Conservation (phyloP, 805 yeast genomes). For the Saturnispora saitoi region DNA sequence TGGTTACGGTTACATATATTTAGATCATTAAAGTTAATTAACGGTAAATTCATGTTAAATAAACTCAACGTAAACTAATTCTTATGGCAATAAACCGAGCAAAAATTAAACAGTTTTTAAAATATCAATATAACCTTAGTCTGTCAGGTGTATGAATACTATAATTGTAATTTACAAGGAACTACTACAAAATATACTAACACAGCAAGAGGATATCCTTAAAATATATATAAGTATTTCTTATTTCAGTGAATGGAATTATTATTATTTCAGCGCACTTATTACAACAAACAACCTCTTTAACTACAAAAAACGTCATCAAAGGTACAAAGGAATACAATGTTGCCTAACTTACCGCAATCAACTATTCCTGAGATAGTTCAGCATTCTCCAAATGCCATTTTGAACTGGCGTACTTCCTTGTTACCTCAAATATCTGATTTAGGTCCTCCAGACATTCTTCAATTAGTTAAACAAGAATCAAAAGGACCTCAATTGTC, state of each 20-base stretch:
- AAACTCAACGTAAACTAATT: no score
- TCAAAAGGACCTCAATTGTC: constrained; percentile 22
- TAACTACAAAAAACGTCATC: background rate
- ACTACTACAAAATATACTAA: no score
- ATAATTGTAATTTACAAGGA: no score
- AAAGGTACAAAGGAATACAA: background rate
- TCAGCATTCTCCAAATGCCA: constrained; percentile 41
- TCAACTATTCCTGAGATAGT: constrained; percentile 33
- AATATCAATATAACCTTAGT: no score
- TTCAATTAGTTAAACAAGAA: constrained; percentile 36
- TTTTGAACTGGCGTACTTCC: constrained; percentile 55
- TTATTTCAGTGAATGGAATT: background rate
- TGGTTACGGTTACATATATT: no score
- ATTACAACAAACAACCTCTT: background rate
- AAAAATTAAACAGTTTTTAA: no score
- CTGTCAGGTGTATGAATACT: no score
- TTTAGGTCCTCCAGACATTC: constrained; percentile 66
- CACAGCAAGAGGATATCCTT: no score
- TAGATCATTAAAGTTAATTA: no score
- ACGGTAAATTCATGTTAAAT: no score
- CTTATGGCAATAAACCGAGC: no score
- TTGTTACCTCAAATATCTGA: constrained; percentile 52
- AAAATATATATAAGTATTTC: background rate
- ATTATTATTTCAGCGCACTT: background rate
- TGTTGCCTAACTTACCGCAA: background rate